Evolutionary conservation across 2,329 filamentous ascomycete species (phyloP).

Genomic region (Arthrobotrys musiformis): DNA sequence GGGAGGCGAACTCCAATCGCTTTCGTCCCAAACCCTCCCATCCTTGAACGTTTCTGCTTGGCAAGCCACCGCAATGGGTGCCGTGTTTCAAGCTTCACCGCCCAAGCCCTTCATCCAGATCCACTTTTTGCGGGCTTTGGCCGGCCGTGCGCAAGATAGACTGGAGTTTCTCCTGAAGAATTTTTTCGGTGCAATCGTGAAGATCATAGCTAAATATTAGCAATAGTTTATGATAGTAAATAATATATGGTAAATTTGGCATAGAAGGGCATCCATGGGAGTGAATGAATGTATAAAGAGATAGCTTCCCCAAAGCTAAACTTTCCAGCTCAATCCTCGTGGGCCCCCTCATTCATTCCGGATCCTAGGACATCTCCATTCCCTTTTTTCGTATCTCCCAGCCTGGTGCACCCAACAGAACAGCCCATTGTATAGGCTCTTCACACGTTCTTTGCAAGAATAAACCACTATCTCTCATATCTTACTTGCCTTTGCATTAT

Average conservation of each 20-base stretch:
- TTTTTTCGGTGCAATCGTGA: slow-evolving; percentile 1
- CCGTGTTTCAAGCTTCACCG: slow-evolving; percentile 35
- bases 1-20: slow-evolving; percentile 36
- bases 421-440: slow-evolving; percentile 33
- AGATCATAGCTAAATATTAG: slow-evolving; percentile 12
- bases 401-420: slow-evolving; percentile 30
- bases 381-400: slow-evolving; percentile 20
- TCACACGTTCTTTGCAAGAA: slow-evolving; percentile 33
- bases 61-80: slow-evolving; percentile 11
- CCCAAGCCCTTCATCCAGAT: slow-evolving; percentile 15
- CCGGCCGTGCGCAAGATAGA: slow-evolving; percentile 29
- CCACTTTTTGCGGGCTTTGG: slow-evolving; percentile 32
- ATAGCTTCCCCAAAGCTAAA: slow-evolving; percentile 8
- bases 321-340: slow-evolving; percentile 8
- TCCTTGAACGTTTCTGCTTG: slow-evolving; percentile 24
- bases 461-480: slow-evolving; percentile 1
- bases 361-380: slow-evolving; percentile 33
- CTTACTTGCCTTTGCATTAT: background rate
- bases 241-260: background rate
- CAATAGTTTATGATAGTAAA: background rate
- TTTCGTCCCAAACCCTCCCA: slow-evolving; percentile 7
- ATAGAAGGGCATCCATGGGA: background rate
- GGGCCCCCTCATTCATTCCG: slow-evolving; percentile 31
- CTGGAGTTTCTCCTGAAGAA: slow-evolving; percentile 24
- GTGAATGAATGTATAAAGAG: slow-evolving; percentile 28